Conservation (phyloP, 179 eudicot species). For the Patellifolia procumbens region DNA sequence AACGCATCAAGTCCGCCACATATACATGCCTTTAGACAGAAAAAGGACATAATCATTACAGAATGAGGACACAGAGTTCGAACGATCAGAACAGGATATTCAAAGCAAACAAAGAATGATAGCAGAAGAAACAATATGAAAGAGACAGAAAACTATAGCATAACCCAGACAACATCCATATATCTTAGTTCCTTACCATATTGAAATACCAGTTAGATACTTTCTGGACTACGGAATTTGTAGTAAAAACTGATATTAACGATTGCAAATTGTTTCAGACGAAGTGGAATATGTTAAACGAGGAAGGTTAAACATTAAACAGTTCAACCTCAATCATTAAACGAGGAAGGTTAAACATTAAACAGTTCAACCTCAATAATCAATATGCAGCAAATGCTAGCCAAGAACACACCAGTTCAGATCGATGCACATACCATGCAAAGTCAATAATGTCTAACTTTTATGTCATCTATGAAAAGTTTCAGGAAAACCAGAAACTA, state of each 20-base stretch:
- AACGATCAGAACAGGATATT: no score
- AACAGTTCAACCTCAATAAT: no score
- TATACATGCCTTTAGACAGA: conserved; percentile 31
- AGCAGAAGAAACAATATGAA: background rate
- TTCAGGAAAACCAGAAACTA: background rate
- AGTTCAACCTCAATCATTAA: no score
- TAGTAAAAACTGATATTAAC: background rate
- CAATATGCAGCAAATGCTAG: background rate
- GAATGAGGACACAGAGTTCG: background rate
- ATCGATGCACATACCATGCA: background rate
- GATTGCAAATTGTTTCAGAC: background rate
- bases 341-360: no score
- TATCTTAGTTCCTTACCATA: no score
- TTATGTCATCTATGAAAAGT: background rate
- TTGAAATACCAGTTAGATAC: background rate
- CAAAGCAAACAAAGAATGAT: background rate
- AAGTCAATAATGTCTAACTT: no score
- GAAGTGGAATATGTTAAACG: background rate
- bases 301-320: no score
- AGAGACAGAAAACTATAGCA: background rate
- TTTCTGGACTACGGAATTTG: background rate
- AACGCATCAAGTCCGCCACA: conserved; percentile 34
- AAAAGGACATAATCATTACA: background rate
- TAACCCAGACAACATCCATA: background rate
- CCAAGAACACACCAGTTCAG: background rate